Conservation (phyloP, 2,329 filamentous ascomycete species). For the Neodidymelliopsis sp. region DNA sequence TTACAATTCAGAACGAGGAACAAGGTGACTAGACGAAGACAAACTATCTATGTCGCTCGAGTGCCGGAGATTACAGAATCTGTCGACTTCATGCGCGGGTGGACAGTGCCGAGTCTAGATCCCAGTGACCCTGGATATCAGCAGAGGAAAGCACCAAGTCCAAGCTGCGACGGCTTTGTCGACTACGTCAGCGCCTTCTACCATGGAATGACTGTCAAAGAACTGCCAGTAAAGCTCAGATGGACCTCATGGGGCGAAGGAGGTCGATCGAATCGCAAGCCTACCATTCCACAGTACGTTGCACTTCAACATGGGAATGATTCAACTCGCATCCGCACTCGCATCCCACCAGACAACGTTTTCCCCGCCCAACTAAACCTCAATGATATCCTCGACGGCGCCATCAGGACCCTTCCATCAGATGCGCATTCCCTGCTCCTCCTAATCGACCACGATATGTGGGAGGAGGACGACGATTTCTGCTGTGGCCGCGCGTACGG, state of each 20-base stretch:
- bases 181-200: slow-evolving; percentile 62
- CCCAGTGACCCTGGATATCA: too few species aligned
- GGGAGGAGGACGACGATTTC: slow-evolving; percentile 71
- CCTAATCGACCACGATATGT: slow-evolving; percentile 68
- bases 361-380: slow-evolving; percentile 65
- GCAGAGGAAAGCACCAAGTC: background rate
- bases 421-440: slow-evolving; percentile 68
- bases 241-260: slow-evolving; percentile 60
- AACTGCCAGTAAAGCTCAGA: slow-evolving; percentile 49
- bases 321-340: slow-evolving; percentile 60
- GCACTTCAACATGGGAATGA: slow-evolving; percentile 54
- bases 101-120: slow-evolving; percentile 47
- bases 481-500: slow-evolving; percentile 73
- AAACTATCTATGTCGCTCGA: slow-evolving; percentile 63
- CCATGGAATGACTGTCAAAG: slow-evolving; percentile 60
- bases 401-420: slow-evolving; percentile 60
- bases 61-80: slow-evolving; percentile 53
- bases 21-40: slow-evolving; percentile 54
- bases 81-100: slow-evolving; percentile 53
- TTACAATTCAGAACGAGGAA: slow-evolving; percentile 55
- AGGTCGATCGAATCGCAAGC: slow-evolving; percentile 1
- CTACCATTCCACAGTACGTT: slow-evolving; percentile 47
- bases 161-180: slow-evolving; percentile 43
- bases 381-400: slow-evolving; percentile 66
- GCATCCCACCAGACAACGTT: slow-evolving; percentile 56